Conservation (phyloP, 2,329 filamentous ascomycete genomes). For the Xylariaceae sp. region DNA sequence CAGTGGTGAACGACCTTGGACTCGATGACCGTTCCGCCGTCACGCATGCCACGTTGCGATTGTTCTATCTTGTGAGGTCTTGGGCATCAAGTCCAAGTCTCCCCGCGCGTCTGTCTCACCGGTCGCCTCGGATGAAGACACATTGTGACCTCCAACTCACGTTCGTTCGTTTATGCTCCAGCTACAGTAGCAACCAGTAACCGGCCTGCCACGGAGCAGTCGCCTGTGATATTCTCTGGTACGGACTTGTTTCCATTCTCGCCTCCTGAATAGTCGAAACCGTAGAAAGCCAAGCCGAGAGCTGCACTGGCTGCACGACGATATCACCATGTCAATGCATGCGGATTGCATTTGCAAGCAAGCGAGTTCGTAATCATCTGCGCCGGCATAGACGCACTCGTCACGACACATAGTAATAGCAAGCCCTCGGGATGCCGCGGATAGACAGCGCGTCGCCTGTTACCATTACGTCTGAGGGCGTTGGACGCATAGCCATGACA, state of each 20-base stretch:
- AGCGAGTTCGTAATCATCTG: neutral
- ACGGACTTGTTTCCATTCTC: neutral
- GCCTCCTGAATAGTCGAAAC: neutral
- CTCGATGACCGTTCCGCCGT: too few relatives aligned
- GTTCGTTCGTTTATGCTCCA: too few relatives aligned
- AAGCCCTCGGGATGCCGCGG: neutral
- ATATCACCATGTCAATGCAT: neutral
- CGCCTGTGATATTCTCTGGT: neutral
- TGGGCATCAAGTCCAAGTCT: too few relatives aligned
- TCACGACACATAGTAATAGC: neutral
- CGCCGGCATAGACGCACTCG: neutral
- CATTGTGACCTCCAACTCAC: too few relatives aligned
- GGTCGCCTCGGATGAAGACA: too few relatives aligned
- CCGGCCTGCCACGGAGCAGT: too few relatives aligned
- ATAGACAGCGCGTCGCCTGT: neutral
- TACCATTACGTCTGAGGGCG: neutral
- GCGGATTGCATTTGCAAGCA: neutral
- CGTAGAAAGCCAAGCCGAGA: neutral
- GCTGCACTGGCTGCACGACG: neutral
- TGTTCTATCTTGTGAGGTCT: too few relatives aligned
- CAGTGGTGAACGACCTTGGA: neutral
- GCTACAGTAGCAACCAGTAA: too few relatives aligned
- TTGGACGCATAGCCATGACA: too few relatives aligned
- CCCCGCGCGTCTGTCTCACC: too few relatives aligned
- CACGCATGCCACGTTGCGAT: too few relatives aligned